Evolutionary conservation across 2,329 filamentous ascomycete species (phyloP).

Genomic region (Neonectria faginata): DNA sequence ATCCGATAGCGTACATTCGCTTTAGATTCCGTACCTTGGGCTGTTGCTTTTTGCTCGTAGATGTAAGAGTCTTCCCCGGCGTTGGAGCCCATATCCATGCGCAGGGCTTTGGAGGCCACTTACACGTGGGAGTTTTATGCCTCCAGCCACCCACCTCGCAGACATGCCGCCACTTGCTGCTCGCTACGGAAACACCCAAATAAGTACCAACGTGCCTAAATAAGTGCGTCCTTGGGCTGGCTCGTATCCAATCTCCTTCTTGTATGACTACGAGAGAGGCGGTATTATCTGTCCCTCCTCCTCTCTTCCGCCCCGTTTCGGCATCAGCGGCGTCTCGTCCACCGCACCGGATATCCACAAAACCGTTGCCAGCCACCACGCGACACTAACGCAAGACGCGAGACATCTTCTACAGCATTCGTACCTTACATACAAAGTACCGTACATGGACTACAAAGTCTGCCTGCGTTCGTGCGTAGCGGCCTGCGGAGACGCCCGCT

Average conservation of each 20-base stretch:
- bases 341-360: slow-evolving; percentile 22
- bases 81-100: slow-evolving; percentile 1
- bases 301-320: slow-evolving; percentile 3
- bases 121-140: slow-evolving; percentile 13
- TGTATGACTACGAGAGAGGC: not conserved
- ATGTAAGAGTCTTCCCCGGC: not conserved
- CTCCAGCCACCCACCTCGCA: not conserved
- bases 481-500: slow-evolving; percentile 2
- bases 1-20: slow-evolving; percentile 22
- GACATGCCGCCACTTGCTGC: not conserved
- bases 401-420: slow-evolving; percentile 7
- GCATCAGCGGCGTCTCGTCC: slow-evolving; percentile 1
- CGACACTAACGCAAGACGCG: slow-evolving; percentile 23
- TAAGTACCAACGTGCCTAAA: not conserved
- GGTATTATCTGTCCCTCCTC: not conserved
- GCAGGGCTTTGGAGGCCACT: slow-evolving; percentile 3
- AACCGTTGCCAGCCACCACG: slow-evolving; percentile 21
- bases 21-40: not conserved
- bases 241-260: not conserved
- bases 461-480: not conserved
- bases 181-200: not conserved
- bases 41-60: slow-evolving; percentile 12
- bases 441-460: not conserved
- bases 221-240: not conserved
- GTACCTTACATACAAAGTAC: not conserved